These are phyloP conservation scores for Polytrichum formosum DNA, from an alignment of 225 moss, liverwort and hornwort genomes.

Conservation along the genomic window DNA sequence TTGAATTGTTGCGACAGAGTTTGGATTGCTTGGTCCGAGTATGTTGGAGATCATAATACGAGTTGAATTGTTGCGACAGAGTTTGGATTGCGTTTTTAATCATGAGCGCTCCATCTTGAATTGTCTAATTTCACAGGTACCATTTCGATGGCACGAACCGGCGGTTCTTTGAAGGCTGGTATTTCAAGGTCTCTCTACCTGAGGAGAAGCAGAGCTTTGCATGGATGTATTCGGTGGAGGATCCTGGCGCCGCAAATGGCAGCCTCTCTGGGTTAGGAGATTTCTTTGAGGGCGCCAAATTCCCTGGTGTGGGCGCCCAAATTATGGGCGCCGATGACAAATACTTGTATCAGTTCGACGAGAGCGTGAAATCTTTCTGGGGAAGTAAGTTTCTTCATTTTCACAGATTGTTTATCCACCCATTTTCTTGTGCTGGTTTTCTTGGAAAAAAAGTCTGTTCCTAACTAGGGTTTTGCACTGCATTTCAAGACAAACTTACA, in stretches of 20 bases:
- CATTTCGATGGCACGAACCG: conserved; percentile 84
- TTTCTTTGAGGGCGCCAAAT: conserved; percentile 26
- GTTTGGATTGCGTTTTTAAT: too few species aligned
- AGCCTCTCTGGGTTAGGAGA: conserved; percentile 23
- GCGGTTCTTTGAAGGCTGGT: conserved; percentile 99
- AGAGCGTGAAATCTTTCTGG: conserved; percentile 69
- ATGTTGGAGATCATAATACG: too few species aligned
- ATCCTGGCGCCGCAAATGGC: conserved; percentile 43
- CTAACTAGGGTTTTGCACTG: too few species aligned
- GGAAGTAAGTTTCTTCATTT: conserved; percentile 40
- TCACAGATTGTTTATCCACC: too few species aligned
- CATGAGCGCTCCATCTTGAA: too few species aligned
- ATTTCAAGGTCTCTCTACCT: conserved; percentile 92
- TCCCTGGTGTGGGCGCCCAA: conserved; percentile 85
- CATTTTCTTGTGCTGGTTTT: too few species aligned
- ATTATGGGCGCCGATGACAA: conserved; percentile 86
- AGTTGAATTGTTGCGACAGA: too few species aligned
- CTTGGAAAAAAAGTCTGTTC: too few species aligned
- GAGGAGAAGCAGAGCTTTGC: conserved; percentile 87
- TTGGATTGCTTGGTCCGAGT: too few species aligned
- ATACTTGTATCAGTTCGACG: conserved; percentile 72
- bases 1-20: too few species aligned
- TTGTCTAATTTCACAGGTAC: conserved; percentile 44
- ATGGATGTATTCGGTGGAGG: conserved; percentile 96
- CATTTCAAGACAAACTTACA: too few species aligned